These are phyloP conservation scores for Saturnispora zaruensis DNA, from an alignment of 805 yeast genomes.

Conservation along the genomic window DNA sequence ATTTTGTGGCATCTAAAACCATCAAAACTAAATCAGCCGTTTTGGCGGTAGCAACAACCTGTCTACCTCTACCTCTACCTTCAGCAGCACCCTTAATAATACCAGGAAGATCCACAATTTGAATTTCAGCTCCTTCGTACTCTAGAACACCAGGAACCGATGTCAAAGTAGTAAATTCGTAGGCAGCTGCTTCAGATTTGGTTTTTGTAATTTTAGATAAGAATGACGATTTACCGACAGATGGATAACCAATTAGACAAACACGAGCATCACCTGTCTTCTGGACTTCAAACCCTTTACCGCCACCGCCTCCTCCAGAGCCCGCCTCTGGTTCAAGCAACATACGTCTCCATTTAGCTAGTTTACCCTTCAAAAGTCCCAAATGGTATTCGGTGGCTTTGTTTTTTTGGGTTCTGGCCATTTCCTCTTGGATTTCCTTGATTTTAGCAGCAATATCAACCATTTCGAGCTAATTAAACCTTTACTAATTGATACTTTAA, in stretches of 20 bases:
- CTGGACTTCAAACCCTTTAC: conserved; percentile 85
- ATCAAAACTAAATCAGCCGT: conserved; percentile 88
- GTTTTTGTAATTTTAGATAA: conserved; percentile 86
- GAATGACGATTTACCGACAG: conserved; percentile 93
- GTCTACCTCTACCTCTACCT: conserved; percentile 97
- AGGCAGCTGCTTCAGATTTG: conserved; percentile 88
- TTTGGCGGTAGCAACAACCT: conserved; percentile 92
- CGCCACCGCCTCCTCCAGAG: conserved; percentile 47
- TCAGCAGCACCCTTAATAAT: conserved; percentile 94
- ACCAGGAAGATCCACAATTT: conserved; percentile 96
- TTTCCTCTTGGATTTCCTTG: conserved; percentile 83
- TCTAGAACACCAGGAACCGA: conserved; percentile 95
- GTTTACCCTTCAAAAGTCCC: conserved; percentile 88
- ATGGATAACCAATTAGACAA: conserved; percentile 92
- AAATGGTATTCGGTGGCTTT: conserved; percentile 97
- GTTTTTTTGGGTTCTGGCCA: conserved; percentile 91
- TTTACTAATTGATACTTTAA: not conserved
- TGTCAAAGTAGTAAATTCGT: conserved; percentile 92
- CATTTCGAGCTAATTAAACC: conserved; percentile 14
- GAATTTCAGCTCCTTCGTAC: conserved; percentile 94
- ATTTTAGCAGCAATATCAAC: conserved; percentile 54
- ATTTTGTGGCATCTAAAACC: conserved; percentile 94
- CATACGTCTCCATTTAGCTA: conserved; percentile 88
- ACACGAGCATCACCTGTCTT: conserved; percentile 96
- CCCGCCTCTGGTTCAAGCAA: conserved; percentile 84